phyloP scores from a whole-genome alignment of 2,329 filamentous ascomycete species.

The Neoascochyta sp. region DNA sequence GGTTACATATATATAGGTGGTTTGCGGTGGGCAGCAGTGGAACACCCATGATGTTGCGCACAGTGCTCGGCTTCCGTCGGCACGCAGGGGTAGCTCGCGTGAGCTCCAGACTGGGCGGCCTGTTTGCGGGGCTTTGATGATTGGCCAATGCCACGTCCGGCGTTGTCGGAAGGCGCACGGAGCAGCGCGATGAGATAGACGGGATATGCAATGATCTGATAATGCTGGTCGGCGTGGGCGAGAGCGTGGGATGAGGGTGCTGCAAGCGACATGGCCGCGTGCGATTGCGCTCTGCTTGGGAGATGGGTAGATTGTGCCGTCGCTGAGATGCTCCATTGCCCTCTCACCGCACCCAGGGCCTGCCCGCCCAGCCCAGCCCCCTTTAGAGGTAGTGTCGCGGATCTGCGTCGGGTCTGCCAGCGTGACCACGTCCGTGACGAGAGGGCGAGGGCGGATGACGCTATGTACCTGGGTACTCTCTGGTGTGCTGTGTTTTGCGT shows the following conservation, averaged over 20 bases:
- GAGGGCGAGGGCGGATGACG: too few species aligned
- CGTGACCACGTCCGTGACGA: constrained; percentile 7
- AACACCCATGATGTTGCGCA: constrained; percentile 14
- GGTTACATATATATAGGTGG: constrained; percentile 24
- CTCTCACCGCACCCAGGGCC: too few species aligned
- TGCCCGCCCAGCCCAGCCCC: too few species aligned
- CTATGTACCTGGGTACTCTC: too few species aligned
- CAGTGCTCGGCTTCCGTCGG: constrained; percentile 29
- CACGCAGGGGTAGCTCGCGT: constrained; percentile 9
- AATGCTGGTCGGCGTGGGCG: constrained; percentile 1
- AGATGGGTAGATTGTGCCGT: constrained; percentile 5
- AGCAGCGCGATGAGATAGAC: too few species aligned
- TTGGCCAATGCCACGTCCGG: constrained; percentile 5
- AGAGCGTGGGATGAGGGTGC: background rate
- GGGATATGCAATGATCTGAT: constrained; percentile 1
- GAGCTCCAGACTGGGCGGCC: constrained; percentile 8
- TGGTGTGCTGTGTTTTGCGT: too few species aligned
- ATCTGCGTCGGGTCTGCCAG: too few species aligned
- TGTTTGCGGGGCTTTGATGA: constrained; percentile 7
- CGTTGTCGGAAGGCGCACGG: constrained; percentile 5
- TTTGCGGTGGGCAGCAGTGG: constrained; percentile 8
- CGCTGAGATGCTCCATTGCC: constrained; percentile 4
- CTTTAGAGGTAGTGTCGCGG: too few species aligned
- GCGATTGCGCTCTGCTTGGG: constrained; percentile 3
- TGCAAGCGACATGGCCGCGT: constrained; percentile 3